Evolutionary conservation across 2,329 filamentous ascomycete genomes (phyloP), one percentile per base, ranked within the genome.

Genomic region (Neopestalotiopsis sp.): DNA sequence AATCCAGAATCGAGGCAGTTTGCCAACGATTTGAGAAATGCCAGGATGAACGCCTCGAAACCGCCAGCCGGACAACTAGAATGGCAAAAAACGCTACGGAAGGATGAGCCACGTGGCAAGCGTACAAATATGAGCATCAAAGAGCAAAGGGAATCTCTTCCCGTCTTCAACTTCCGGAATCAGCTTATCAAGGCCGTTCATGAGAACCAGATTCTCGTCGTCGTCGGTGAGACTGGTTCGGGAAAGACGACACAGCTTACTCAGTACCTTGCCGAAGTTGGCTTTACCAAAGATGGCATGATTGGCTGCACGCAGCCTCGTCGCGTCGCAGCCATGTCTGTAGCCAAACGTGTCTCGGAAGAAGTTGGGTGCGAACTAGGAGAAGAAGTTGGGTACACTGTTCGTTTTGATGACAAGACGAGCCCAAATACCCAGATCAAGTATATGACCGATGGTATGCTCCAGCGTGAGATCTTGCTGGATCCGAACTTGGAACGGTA

Each of bases 361-460:
- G 96, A 99, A 82, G 94, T 98, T 69, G 95, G 96, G 17, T 98
- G 95, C 75, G 88, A 91, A 72, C 87, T 98, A 13, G 96, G 96
- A 42, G 90, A 95, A 68, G 95, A 98, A 78, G 95, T 99, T 71
- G 96, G 96, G 67, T 99, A 99, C 79, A 97, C 93, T 7, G 97
- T 99, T 77, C 94, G 96, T 78, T 99, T 99, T 78, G 96, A 99
- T 77, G 96, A 99, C 81, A 93, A 91, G 78, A 98, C 95, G 0
- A 93, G 91, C 72, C 90, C 94, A 1, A 88, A 91, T 20, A 99
- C 96, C 1, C 94, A 91, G 77, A 97, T 99, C 84, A 99, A 99
- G 84, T 99, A 99, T 83, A 98, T 99, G 95, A 99, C 96, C 17
- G 96, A 99, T 76, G 96, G 96, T 81, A 98, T 98, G 93, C 88